Base-by-base conservation (phyloP, 106 monocot genomes). In the Dendrobium nobile region DNA sequence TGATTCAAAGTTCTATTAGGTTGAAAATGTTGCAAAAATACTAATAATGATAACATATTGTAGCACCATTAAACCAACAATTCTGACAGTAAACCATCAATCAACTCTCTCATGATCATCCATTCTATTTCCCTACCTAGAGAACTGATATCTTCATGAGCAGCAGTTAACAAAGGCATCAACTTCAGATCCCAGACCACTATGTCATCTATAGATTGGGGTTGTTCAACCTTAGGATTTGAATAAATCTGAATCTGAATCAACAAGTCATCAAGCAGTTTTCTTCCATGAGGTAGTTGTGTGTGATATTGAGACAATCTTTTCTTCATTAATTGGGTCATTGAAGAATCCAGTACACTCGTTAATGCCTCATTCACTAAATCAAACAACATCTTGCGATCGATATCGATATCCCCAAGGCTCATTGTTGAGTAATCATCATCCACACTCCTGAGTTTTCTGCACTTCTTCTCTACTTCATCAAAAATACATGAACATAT, bases 291-390 rank as follows among this genome's bases (percentile, higher is more conserved):
- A 9, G 84, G 82, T 1, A 80, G 24, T 42, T 24, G 67, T 16
- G 77, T 51, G 0, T 54, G 80, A 44, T 10, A 47, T 0, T 42
- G 45, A 40, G 79, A 15, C 78, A 77, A 67, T 77, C 75, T 89
- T 79, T 80, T 83, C 41, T 64, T 78, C 42, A 65, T 79, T 17
- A 82, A 79, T 6, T 61, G 65, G 17, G 59, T 45, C 67, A n/a
- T 83, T 1, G 44, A 77, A 28, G 43, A 10, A 31, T 73, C 67
- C 5, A 88, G 1, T 19, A 86, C 81, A 22, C 47, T 74, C 1
- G 82, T 79, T 77, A 95, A 67, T 77, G 84, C 86, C 78, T 92
- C 92, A 28, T 91, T 95, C 22, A 86, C 45, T 28, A 95, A 73
- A 79, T 92, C 87, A 79, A 92, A 92, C n/a, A 95, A 61, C 67